Evolutionary conservation across 2,329 filamentous ascomycete genomes (phyloP).

Genomic region (Botrytis tulipae): DNA sequence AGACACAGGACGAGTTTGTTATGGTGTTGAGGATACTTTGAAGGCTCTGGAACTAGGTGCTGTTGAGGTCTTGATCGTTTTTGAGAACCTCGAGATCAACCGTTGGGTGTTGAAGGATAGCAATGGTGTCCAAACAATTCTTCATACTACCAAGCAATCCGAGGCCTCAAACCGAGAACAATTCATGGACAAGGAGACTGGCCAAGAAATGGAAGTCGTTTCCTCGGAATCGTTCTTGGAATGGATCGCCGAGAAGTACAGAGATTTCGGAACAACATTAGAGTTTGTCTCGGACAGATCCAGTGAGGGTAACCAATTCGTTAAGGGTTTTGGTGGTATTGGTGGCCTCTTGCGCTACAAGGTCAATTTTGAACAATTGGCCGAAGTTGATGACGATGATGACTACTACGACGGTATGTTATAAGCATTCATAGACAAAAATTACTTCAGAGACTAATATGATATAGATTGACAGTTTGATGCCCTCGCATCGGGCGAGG

Average conservation of each 20-base stretch:
- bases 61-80: conserved; percentile 91
- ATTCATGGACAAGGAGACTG: conserved; percentile 94
- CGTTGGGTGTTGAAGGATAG: conserved; percentile 86
- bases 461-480: conserved; percentile 79
- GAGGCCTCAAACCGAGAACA: conserved; percentile 72
- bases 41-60: conserved; percentile 96
- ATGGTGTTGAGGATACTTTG: conserved; percentile 95
- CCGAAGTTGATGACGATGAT: conserved; percentile 84
- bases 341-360: conserved; percentile 97
- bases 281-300: conserved; percentile 98
- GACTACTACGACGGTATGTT: conserved; percentile 77
- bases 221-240: conserved; percentile 93
- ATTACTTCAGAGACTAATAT: conserved; percentile 25
- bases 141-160: conserved; percentile 87
- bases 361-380: conserved; percentile 99
- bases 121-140: conserved; percentile 66
- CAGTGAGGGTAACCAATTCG: conserved; percentile 98
- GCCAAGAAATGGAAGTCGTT: conserved; percentile 94
- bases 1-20: conserved; percentile 95
- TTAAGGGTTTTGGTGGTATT: conserved; percentile 98
- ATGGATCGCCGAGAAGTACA: conserved; percentile 98
- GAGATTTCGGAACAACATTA: conserved; percentile 91
- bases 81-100: conserved; percentile 93
- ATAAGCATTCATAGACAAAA: background rate
- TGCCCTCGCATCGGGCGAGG: conserved; percentile 86